Base-by-base conservation (phyloP, 2,329 filamentous ascomycete genomes). In the Exophiala dermatitidis region DNA sequence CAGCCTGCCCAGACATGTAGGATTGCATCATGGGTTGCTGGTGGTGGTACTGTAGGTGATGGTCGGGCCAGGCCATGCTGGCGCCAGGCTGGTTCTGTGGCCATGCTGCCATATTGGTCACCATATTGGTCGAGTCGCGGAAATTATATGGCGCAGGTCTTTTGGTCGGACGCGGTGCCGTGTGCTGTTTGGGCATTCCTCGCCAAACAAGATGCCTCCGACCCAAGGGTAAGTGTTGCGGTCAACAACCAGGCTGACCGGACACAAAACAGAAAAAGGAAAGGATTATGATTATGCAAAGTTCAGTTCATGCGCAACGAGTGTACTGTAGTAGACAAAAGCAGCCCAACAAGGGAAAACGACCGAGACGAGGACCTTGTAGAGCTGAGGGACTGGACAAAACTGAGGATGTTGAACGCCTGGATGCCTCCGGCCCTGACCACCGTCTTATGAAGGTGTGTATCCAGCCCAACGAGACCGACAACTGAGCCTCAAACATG, bases 71-170 rank as follows among this genome's bases (percentile, higher is more conserved):
- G 32, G 33, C 40, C 47, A 58, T 46, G 38, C 41, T 46, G 29
- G 50, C 45, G 19, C 9, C 10, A 10, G 38, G 41, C 47, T 52
- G 49, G 41, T 45, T 48, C 5, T 47, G 50, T 7, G 53, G 52
- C 55, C 58, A 58, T 26, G 48, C 28, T 42, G 50, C 34, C 52
- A 60, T 60, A 32, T 43, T 57, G 46, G 57, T 50, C 34, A 53
- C 49, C 57, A 61, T 61, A 49, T 42, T 56, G 49, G 55, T 46
- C 34, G 58, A 52, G 36, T 42, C 50, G 46, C 48, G 55, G n/a
- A 60, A 42, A 30, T 53, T 50, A 52, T 61, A 61, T 31, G 59
- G 59, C 5, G 44, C 59, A 40, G 54, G 32, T 56, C 59, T 37
- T 30, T 50, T 48, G 47, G 46, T 26, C 40, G 37, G 46, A 43